Evolutionary conservation across 805 yeast species (phyloP), one percentile per base, ranked within the genome.

Genomic region (Wickerhamomyces sydowiorum): DNA sequence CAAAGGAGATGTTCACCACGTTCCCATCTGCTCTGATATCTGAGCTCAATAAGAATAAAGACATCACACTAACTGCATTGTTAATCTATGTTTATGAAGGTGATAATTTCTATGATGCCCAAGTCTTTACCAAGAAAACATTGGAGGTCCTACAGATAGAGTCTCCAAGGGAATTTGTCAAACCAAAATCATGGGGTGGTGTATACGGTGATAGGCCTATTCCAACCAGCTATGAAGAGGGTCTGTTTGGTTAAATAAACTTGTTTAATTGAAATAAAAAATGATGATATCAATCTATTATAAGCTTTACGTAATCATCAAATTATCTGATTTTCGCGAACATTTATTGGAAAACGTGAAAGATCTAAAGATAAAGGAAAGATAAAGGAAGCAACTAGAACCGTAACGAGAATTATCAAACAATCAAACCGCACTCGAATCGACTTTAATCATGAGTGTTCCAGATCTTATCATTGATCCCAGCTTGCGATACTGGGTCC

Each of bases 171-270:
- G 29, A 46, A 6, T 76, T 80, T 74, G 49, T 58, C 9, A 66
- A 67, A 8, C 97, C 98, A 0, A 65, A 70, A 14, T 85, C 96
- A 29, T 90, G 98, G 98, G 58, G 60, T 7, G 88, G 95, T 2
- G 83, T 85, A 0, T 90, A 90, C 54, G 98, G 98, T 2, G 77
- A 72, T 44, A 77, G 72, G 50, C 78, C 80, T 3, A 64, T 79
- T 3, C 87, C 91, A 0, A 47, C 67, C 22, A 82, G 93, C 0
- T 59, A 83, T 48, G 95, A 88, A 54, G 81, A 80, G 36, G 96
- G 96, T 2, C 61, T 90, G 25, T 90, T 73, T 52, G 80, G 84
- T 27, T 82, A 36, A 46, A 28, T n/a, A 28, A 25, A 6, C 4
- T 6, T 15, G 4, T 7, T 17, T 18, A n/a, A 31, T 31, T 6